Conservation (phyloP, 2,329 filamentous ascomycete genomes). For the Exophiala xenobiotica region DNA sequence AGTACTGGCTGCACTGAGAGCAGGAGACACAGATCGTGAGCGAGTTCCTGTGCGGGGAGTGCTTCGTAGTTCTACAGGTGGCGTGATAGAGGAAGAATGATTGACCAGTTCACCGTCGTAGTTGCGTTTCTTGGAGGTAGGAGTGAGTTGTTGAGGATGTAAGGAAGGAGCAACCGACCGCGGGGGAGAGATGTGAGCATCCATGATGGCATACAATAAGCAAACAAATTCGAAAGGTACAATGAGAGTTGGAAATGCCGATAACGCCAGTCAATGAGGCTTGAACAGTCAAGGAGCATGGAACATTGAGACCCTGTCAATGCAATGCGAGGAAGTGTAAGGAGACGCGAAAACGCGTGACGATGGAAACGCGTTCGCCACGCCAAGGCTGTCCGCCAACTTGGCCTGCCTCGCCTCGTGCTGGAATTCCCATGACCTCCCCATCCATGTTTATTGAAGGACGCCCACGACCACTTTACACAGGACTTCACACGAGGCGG, state of each 20-base stretch:
- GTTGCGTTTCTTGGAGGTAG: conserved; percentile 24
- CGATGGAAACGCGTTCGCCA: no score
- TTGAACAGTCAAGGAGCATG: not conserved
- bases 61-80: conserved; percentile 9
- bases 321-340: no score
- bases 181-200: not conserved
- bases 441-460: no score
- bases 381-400: no score
- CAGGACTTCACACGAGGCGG: no score
- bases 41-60: conserved; percentile 3
- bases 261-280: not conserved
- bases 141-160: conserved; percentile 15
- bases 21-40: conserved; percentile 16
- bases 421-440: no score
- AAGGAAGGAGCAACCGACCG: conserved; percentile 10
- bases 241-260: not conserved
- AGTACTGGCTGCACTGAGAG: conserved; percentile 12
- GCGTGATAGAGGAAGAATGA: conserved; percentile 1
- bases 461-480: no score
- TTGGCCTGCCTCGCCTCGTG: no score
- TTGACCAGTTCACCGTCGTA: conserved; percentile 16
- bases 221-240: not conserved
- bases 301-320: no score
- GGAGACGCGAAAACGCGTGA: no score
- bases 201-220: conserved; percentile 7